Conservation (phyloP, 805 yeast species). For the Maudiozyma saulgeensis region DNA sequence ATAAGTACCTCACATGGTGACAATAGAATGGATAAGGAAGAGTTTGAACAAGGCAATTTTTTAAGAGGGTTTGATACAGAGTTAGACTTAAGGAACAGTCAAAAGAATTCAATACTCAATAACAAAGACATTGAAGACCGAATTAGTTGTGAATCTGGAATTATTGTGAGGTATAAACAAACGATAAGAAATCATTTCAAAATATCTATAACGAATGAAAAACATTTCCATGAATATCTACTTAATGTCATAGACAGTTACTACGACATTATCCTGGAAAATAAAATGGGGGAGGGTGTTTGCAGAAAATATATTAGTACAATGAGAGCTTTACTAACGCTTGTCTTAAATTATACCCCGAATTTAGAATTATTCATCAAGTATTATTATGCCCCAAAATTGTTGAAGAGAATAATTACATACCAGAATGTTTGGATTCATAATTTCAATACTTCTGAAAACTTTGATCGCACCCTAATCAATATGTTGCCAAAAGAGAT, state of each 20-base stretch:
- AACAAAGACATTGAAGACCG: too few relatives aligned
- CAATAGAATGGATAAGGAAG: too few relatives aligned
- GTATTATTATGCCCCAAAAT: conserved; percentile 2
- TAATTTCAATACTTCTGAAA: not conserved
- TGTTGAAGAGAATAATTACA: not conserved
- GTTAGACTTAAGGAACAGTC: too few relatives aligned
- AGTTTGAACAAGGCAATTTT: too few relatives aligned
- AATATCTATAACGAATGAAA: not conserved
- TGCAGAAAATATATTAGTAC: not conserved
- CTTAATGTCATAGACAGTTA: not conserved
- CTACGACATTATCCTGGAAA: not conserved
- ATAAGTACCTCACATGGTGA: not conserved
- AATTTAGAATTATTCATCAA: conserved; percentile 7
- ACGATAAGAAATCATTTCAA: not conserved
- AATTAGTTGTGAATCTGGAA: too few relatives aligned
- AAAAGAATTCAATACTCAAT: too few relatives aligned
- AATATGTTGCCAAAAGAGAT: not conserved
- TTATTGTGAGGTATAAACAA: not conserved
- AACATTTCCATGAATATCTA: not conserved
- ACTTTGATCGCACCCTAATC: not conserved
- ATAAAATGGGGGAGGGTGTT: not conserved
- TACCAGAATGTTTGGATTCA: not conserved
- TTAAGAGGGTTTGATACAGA: too few relatives aligned
- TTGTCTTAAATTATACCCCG: conserved; percentile 9
- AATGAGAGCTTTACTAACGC: not conserved